These are phyloP conservation scores for Rosa lucieae DNA, from an alignment of 306 rosid species.

Conservation along the genomic window DNA sequence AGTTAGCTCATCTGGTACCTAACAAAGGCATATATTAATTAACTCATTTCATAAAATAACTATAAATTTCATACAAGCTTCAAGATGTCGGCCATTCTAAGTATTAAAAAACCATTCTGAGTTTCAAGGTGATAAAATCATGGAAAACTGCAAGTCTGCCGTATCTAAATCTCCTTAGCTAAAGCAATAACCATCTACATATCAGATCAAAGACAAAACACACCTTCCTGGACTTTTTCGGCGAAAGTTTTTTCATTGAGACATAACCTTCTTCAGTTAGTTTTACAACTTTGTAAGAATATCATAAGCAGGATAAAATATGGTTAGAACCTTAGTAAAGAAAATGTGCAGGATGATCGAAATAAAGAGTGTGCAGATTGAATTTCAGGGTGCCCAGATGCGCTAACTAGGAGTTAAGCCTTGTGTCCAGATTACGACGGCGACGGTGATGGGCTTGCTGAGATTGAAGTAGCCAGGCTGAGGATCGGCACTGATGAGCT, in stretches of 20 bases:
- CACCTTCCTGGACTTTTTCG: slow-evolving; percentile 88
- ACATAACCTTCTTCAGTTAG: slow-evolving; percentile 73
- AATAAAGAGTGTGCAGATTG: not conserved
- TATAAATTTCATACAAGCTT: slow-evolving; percentile 42
- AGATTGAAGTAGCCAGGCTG: too few species aligned
- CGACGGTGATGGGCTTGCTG: too few species aligned
- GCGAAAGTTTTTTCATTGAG: slow-evolving; percentile 86
- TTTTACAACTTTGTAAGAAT: slow-evolving; percentile 71
- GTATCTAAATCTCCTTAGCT: slow-evolving; percentile 10
- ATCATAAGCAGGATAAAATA: slow-evolving; percentile 31
- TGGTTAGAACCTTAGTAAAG: slow-evolving; percentile 17
- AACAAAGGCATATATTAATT: slow-evolving; percentile 19
- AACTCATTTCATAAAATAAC: not conserved
- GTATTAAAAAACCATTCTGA: slow-evolving; percentile 13
- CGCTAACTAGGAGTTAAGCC: too few species aligned
- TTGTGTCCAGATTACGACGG: too few species aligned
- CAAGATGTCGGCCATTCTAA: slow-evolving; percentile 11
- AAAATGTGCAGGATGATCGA: slow-evolving; percentile 2
- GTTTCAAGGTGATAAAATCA: slow-evolving; percentile 25
- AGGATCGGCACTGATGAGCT: too few species aligned
- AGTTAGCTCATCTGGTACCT: slow-evolving; percentile 53
- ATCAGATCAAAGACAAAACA: slow-evolving; percentile 21
- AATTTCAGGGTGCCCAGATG: too few species aligned
- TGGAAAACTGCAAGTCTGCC: slow-evolving; percentile 12
- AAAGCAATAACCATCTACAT: slow-evolving; percentile 9